These are phyloP conservation scores for Aspergillus awamori DNA, from an alignment of 2,329 filamentous ascomycete species.

Conservation along the genomic window DNA sequence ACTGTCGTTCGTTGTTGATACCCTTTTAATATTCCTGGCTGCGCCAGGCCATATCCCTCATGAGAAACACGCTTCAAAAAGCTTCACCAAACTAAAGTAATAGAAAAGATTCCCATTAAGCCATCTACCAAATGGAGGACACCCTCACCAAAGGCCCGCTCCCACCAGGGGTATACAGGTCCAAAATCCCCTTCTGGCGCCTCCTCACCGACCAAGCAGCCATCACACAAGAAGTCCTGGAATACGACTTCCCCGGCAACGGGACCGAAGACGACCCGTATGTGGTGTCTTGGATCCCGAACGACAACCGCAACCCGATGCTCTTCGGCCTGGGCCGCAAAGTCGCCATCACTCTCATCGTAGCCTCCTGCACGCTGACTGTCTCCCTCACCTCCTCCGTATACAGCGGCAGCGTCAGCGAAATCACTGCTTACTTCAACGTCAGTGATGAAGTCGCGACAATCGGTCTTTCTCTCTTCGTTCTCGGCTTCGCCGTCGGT, in stretches of 20 bases:
- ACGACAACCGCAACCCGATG: constrained; percentile 5
- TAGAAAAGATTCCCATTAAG: neutral
- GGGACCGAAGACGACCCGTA: constrained; percentile 2
- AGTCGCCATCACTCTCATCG: constrained; percentile 3
- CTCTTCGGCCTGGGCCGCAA: constrained; percentile 4
- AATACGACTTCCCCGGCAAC: constrained; percentile 4
- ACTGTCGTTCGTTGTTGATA: neutral
- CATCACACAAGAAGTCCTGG: constrained; percentile 5
- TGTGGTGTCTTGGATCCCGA: constrained; percentile 7
- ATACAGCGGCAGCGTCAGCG: constrained; percentile 7
- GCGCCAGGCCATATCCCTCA: too few relatives aligned
- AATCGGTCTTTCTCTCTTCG: constrained; percentile 4
- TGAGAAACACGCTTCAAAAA: neutral
- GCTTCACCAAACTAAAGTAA: neutral
- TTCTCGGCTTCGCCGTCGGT: constrained; percentile 7
- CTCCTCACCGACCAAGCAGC: constrained; percentile 6
- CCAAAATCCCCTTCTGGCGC: constrained; percentile 3
- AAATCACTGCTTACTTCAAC: neutral
- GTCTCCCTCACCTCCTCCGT: constrained; percentile 3
- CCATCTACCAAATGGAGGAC: neutral
- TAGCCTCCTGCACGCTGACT: constrained; percentile 7
- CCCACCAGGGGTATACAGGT: neutral
- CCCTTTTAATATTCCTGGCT: too few relatives aligned
- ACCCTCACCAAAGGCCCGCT: neutral
- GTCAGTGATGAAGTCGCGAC: constrained; percentile 3